Evolutionary conservation across 495 filamentous ascomycete species (phyloP), one percentile per base, ranked within the genome.

Genomic region (Xylaria telfairii): DNA sequence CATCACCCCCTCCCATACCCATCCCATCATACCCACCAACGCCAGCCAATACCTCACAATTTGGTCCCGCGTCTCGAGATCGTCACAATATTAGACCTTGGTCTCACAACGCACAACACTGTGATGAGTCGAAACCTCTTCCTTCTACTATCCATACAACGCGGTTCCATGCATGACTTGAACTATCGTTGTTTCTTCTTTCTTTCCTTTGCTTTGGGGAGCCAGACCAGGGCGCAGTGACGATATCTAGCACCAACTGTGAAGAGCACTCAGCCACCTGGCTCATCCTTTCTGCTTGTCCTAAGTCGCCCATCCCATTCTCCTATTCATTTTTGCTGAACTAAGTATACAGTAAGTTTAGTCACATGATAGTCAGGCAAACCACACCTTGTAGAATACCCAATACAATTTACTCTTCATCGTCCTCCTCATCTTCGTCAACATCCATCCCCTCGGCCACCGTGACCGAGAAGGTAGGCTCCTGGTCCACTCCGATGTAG

Each of bases 401-500:
- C 34, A 53, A 30, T 61, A 21, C 65, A 30, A 15, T 59, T 51
- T 63, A 51, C 54, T 47, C 59, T 21, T 78, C 75, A 41, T 81
- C 80, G 24, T 82, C 79, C 66, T 94, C 93, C 51, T 93, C 92
- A 1, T 93, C 92, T 32, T 94, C 92, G 79, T 97, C 94, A 71
- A 97, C 94, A 67, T 98, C 96, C 94, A 95, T 95, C 4, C 94
- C 94, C 80, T 98, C 95, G 17, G 90, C 93, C 24, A 91, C 96
- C 64, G 84, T 90, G 39, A 98, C 90, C 57, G 87, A 90, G 77
- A 99, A 97, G 2, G 88, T 88, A 42, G 95, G 96, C 66, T 96
- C 96, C 79, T 98, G 96, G 83, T 99, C 96, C 53, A 99, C 94
- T 8, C 96, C 96, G 21, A 97, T 88, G 81, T 98, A 99, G 80